These are phyloP conservation scores for Pueraria montana DNA, from an alignment of 306 rosid genomes.

Conservation along the genomic window DNA sequence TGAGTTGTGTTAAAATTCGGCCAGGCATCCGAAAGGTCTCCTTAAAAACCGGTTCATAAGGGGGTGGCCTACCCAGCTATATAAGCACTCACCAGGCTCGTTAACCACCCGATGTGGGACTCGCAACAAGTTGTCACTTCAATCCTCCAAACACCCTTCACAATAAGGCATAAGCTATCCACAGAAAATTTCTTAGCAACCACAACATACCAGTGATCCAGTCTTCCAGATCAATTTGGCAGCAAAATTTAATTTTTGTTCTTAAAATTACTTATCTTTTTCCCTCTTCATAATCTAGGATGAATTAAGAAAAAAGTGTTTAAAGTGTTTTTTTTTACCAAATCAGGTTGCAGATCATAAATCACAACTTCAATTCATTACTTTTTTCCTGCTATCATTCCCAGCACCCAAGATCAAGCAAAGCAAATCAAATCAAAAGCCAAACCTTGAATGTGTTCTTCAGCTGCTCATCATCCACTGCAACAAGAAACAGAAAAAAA, in stretches of 20 bases:
- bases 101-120: no score
- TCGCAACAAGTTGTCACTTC: no score
- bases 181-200: slow-evolving; percentile 3
- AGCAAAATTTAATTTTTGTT: slow-evolving; percentile 15
- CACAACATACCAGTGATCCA: slow-evolving; percentile 35
- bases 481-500: slow-evolving; percentile 17
- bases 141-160: background rate
- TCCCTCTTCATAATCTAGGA: background rate
- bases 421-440: slow-evolving; percentile 8
- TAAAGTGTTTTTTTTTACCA: background rate
- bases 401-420: slow-evolving; percentile 47
- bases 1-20: no score
- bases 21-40: no score
- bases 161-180: background rate
- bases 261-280: background rate
- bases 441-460: slow-evolving; percentile 82
- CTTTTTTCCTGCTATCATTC: background rate
- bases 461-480: slow-evolving; percentile 81
- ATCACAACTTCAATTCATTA: background rate
- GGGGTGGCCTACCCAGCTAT: no score
- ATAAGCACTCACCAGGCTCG: no score
- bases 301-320: background rate
- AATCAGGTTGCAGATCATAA: slow-evolving; percentile 50
- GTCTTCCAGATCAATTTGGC: slow-evolving; percentile 46
- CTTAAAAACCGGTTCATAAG: no score